Base-by-base conservation (phyloP, 2,329 filamentous ascomycete species). In the Falciphora oryzae region DNA sequence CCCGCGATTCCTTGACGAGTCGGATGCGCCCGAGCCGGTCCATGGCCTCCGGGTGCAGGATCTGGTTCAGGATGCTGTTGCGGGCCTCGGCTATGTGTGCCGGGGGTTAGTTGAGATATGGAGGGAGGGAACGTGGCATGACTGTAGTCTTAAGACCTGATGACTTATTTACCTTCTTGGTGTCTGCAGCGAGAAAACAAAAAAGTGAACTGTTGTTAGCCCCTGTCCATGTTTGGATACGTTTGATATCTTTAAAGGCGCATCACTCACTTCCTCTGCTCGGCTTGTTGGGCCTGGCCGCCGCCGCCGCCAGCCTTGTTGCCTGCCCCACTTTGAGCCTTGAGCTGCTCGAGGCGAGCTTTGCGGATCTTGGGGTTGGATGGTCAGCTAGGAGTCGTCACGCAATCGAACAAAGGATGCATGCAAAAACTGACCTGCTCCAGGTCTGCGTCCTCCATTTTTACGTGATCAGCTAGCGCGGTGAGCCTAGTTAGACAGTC, bases 1-100 rank as follows among this genome's bases (percentile, higher is more conserved):
- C 95, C 72, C 95, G 91, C 71, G 89, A 89, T 75, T 93, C 92
- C 79, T 98, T 98, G 74, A 99, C 95, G 66, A 99, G 88, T 44
- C 94, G 90, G 79, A 99, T 98, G 69, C 95, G 92, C 65, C 92
- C 92, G 1, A 99, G 85, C 18, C 95, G 91, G 79, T 99, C 95
- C 66, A 92, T 91, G 25, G 95, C 95, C 73, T 94, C 92, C 69
- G 95, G 95, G 72, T 93, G 89, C 67, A 99, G 91, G 80, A 99
- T 98, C 78, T 98, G 95, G 71, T 85, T 86, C 67, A 99, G 88
- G 71, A 97, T 90, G 66, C 86, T 83, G 71, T 87, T 81, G 66
- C 92, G 90, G 56, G 89, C 89, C 75, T 94, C 91, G 68, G 85
- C 83, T 83, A 28, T 44, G 38, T 22, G 38, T 8, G 22, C 11